These are phyloP conservation scores for Epichloe sp. DNA, from an alignment of 2,329 filamentous ascomycete genomes.

Conservation along the genomic window DNA sequence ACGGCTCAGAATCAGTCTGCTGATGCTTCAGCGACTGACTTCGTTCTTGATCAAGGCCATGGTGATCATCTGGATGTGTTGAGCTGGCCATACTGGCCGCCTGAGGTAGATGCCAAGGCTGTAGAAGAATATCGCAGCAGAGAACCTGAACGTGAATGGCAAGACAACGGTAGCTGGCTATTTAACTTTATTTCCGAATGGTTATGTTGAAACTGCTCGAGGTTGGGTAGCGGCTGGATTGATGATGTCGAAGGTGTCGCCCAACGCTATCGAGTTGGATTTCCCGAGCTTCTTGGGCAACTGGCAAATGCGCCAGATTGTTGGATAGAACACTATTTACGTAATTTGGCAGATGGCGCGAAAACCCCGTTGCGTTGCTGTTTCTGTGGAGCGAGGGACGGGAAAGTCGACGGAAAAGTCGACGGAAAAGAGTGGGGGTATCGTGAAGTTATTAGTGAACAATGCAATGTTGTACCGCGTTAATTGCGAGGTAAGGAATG, in stretches of 20 bases:
- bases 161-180: not conserved
- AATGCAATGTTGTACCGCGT: not conserved
- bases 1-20: not conserved
- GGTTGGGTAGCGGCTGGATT: not conserved
- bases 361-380: not conserved
- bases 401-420: not conserved
- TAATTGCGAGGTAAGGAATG: not conserved
- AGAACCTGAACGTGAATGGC: not conserved
- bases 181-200: not conserved
- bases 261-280: no score
- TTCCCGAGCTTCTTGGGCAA: not conserved
- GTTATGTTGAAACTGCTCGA: not conserved
- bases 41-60: slow-evolving; percentile 2
- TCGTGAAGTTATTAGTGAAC: not conserved
- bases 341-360: not conserved
- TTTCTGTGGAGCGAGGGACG: slow-evolving; percentile 8
- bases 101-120: not conserved
- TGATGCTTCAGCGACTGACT: not conserved
- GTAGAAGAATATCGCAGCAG: not conserved
- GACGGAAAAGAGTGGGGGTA: not conserved
- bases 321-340: not conserved
- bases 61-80: not conserved
- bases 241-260: no score
- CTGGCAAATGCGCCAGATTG: not conserved
- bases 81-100: slow-evolving; percentile 5